These are phyloP conservation scores for Ottelia alismoides DNA, from an alignment of 106 monocot genomes.

Conservation along the genomic window DNA sequence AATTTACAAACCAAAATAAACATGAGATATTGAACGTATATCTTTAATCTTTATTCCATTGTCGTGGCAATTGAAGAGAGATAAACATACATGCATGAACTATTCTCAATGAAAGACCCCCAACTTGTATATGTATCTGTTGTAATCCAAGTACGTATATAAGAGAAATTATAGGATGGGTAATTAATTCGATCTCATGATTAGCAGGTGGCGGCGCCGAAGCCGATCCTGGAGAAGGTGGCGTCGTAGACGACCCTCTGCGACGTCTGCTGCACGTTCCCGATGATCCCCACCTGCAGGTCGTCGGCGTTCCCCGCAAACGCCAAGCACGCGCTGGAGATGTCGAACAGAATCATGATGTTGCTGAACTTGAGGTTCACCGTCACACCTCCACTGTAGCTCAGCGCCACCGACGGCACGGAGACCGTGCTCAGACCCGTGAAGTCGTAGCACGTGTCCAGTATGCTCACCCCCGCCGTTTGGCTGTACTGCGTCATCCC, in stretches of 20 bases:
- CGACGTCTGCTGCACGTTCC: conserved; percentile 11
- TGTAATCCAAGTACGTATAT: no score
- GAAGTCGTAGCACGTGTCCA: conserved; percentile 8
- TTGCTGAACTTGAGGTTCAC: not conserved
- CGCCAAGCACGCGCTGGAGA: conserved; percentile 2
- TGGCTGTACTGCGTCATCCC: not conserved
- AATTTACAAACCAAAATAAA: no score
- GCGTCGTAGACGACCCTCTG: conserved; percentile 6
- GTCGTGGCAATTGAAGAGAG: no score
- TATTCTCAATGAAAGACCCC: no score
- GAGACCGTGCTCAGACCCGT: not conserved
- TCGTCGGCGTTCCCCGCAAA: conserved; percentile 6
- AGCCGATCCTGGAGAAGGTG: not conserved
- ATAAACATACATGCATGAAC: no score
- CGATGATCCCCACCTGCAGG: conserved; percentile 3
- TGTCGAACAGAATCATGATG: not conserved
- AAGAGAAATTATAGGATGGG: no score
- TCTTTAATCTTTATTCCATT: no score
- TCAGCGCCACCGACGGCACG: not conserved
- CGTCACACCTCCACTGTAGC: not conserved
- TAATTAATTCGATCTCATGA: not conserved
- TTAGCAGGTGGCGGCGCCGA: conserved; percentile 1
- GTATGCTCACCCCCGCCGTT: not conserved
- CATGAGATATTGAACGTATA: no score
- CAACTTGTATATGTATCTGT: no score